Evolutionary conservation across 257 asterid genomes (phyloP), one percentile per base, ranked within the genome.

Genomic region (Scutellaria baicalensis): DNA sequence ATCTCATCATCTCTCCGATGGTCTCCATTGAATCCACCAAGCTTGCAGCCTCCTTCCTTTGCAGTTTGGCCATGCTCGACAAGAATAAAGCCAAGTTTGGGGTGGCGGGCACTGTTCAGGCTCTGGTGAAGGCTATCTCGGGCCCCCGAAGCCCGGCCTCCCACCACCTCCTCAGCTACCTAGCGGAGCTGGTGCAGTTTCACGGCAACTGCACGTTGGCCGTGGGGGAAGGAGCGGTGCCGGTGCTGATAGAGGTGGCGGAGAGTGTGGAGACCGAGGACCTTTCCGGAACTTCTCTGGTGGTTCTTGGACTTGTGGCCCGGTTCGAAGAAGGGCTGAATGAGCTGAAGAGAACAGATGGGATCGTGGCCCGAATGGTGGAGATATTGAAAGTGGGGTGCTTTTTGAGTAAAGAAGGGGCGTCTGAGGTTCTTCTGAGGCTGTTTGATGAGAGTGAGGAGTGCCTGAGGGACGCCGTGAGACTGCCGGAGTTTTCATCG

Each of bases 151-250:
- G 72, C 57, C 82, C 84, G 18, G 84, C 92, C 47, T 52, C 85
- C 2, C 92, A 88, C 74, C 89, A 88, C 68, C 85, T 88, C 38
- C 96, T 91, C 38, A 85, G 91, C 74, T 68, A 91, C 18, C 76
- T 91, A 42, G 86, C 89, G 8, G 97, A 91, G 73, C 84, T 88
- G n/a, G 92, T 85, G 64, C 96, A 85, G 64, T 88, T 88, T 71
- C 97, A 88, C 3, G 96, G 97, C 38, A 91, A 91, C 72, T 91
- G 97, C 84, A 91, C 92, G 6, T 6, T 88, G 72, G 96, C 96
- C 0, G 95, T 91, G 7, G 77, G 68, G 31, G 78, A 88, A 1
- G 89, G 91, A 9, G 95, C 86, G 2, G 82, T 91, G 36, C 86
- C 84, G 0, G 81, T 76, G 75, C 84, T 91, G 51, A 62, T 91